These are phyloP conservation scores for Drosera capensis DNA, from an alignment of 148 eudicot species.

Conservation along the genomic window DNA sequence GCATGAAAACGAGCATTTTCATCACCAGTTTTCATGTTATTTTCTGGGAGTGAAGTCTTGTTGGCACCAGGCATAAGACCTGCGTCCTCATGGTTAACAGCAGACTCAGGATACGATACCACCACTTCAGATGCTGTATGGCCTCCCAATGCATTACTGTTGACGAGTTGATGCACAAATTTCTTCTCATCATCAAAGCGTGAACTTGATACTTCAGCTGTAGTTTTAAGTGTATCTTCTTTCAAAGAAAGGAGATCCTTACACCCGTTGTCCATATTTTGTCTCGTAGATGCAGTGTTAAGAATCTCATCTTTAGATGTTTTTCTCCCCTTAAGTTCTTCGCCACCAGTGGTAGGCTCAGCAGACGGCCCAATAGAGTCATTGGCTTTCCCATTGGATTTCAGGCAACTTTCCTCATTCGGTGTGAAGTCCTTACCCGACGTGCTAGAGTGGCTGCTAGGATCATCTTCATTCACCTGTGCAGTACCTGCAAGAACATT, in stretches of 20 bases:
- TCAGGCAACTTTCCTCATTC: constrained; percentile 3
- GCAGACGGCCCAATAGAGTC: not conserved
- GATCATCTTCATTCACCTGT: constrained; percentile 5
- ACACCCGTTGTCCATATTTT: not conserved
- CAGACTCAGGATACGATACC: not conserved
- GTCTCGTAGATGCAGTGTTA: not conserved
- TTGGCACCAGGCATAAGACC: not conserved
- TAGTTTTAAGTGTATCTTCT: not conserved
- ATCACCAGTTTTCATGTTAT: not conserved
- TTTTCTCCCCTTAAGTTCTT: not conserved
- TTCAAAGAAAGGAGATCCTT: not conserved
- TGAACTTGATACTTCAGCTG: not conserved
- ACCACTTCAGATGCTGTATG: not conserved
- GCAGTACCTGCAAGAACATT: constrained; percentile 4
- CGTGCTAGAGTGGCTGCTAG: constrained; percentile 1
- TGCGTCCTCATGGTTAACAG: not conserved
- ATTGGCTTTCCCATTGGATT: constrained; percentile 4
- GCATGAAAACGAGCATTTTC: not conserved
- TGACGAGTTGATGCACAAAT: not conserved
- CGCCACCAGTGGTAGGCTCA: not conserved
- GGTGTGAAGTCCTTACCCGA: constrained; percentile 1
- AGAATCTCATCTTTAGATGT: constrained; percentile 3
- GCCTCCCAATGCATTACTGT: not conserved
- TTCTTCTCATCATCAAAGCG: constrained; percentile 3
- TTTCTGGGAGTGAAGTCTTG: not conserved